Percentiles rank a stretch among this genome's conserved stretches.
These are phyloP conservation scores for Chrysochromulina parva DNA, from an alignment of 78 protist genomes.

Conservation along the genomic window DNA sequence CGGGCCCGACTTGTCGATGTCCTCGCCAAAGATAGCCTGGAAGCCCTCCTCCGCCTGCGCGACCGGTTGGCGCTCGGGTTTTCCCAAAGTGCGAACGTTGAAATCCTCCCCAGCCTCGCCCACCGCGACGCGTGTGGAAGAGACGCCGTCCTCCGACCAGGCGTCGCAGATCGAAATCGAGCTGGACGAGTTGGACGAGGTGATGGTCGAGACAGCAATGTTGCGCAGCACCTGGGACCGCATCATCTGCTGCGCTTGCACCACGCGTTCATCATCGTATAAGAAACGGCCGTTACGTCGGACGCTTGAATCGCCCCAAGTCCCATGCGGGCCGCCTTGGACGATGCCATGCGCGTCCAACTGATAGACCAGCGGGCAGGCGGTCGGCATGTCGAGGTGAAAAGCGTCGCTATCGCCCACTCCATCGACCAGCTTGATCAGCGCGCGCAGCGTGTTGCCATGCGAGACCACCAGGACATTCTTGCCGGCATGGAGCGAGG, in stretches of 20 bases:
- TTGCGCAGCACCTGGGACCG: neutral
- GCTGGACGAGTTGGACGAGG: neutral
- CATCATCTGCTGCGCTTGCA: neutral
- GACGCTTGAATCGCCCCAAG: neutral
- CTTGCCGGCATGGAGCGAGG: slow-evolving; percentile 66
- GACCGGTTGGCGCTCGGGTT: too few species aligned
- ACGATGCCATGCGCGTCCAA: slow-evolving; percentile 43
- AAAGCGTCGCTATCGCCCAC: slow-evolving; percentile 61
- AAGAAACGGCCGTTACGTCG: neutral
- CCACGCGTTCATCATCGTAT: neutral
- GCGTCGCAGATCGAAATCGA: neutral
- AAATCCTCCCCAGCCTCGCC: neutral
- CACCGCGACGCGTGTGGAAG: neutral
- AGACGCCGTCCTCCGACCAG: neutral
- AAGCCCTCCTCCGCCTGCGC: too few species aligned
- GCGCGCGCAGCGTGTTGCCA: slow-evolving; percentile 90
- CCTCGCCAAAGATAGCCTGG: too few species aligned
- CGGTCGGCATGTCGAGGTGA: slow-evolving; percentile 86
- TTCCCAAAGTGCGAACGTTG: neutral
- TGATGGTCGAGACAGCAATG: neutral
- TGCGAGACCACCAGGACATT: slow-evolving; percentile 88
- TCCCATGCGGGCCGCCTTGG: neutral
- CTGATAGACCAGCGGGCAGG: slow-evolving; percentile 82
- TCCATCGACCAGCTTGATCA: slow-evolving; percentile 82
- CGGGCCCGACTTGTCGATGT: too few species aligned